Percentiles rank a stretch among this genome's conserved stretches.
phyloP scores from a whole-genome alignment of 192 early-diverging fungal genomes.

The Obelidium mucronatum region DNA sequence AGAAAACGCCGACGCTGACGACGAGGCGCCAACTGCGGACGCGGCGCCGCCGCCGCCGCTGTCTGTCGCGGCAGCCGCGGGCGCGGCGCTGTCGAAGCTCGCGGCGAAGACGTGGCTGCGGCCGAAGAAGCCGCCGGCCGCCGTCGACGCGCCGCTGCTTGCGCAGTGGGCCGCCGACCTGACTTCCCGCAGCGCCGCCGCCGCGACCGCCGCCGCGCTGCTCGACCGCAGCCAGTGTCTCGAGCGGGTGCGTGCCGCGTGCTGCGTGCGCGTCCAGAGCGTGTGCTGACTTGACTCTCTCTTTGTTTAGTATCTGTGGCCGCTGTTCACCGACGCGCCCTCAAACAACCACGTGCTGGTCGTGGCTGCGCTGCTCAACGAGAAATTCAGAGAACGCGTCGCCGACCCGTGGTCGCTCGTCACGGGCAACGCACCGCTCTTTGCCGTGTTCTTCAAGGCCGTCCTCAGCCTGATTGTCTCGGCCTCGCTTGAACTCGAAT shows the following conservation, averaged over 20 bases:
- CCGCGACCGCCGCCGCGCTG: neutral
- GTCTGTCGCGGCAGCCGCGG: neutral
- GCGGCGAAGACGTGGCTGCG: neutral
- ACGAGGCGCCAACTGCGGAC: neutral
- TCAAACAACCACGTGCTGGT: conserved; percentile 66
- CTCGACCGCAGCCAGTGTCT: neutral
- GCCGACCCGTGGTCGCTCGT: conserved; percentile 35
- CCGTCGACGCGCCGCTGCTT: neutral
- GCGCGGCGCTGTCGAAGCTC: neutral
- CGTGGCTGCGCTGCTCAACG: conserved; percentile 87
- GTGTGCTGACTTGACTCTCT: no score
- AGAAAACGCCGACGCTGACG: neutral
- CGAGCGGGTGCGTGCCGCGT: neutral
- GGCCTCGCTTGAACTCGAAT: conserved; percentile 36
- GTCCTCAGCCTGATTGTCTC: conserved; percentile 55
- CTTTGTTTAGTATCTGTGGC: conserved; percentile 78
- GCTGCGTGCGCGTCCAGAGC: no score
- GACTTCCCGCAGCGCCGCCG: neutral
- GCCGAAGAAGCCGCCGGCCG: neutral
- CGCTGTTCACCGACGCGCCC: conserved; percentile 51
- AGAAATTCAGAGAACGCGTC: conserved; percentile 83
- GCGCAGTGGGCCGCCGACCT: neutral
- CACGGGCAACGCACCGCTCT: conserved; percentile 45
- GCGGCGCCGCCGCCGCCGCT: neutral
- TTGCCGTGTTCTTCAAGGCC: conserved; percentile 65